Conservation (phyloP, 2,329 filamentous ascomycete genomes). For the Neoscytalidium dimidiatum region DNA sequence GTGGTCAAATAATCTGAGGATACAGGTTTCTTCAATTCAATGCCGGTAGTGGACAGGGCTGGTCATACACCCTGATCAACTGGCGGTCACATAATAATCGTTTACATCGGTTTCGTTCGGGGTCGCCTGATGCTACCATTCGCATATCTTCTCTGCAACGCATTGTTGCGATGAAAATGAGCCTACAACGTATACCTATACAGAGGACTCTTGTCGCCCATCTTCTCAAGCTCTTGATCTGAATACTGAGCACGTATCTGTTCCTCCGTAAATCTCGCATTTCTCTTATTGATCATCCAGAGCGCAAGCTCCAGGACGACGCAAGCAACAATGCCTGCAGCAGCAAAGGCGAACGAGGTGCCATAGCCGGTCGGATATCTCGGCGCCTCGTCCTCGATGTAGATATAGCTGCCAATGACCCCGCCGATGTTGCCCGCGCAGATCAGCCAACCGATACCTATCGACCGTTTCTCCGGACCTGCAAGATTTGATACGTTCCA, state of each 20-base stretch:
- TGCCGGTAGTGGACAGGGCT: no score
- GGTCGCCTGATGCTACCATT: no score
- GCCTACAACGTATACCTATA: conserved; percentile 36
- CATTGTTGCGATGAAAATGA: no score
- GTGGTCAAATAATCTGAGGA: no score
- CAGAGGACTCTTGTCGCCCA: conserved; percentile 42
- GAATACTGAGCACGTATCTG: conserved; percentile 37
- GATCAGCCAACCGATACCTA: conserved; percentile 34
- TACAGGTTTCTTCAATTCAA: no score
- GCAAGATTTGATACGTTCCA: conserved; percentile 35
- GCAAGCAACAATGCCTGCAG: conserved; percentile 27
- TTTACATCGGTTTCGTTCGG: no score
- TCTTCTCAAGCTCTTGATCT: conserved; percentile 36
- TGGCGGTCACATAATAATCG: no score
- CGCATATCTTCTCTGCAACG: no score
- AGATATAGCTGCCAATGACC: conserved; percentile 37
- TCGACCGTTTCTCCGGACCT: conserved; percentile 32
- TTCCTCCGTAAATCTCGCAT: conserved; percentile 36
- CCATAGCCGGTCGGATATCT: conserved; percentile 40
- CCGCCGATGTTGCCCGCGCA: conserved; percentile 33
- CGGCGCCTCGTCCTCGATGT: conserved; percentile 37
- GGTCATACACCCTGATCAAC: no score
- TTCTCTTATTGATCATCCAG: conserved; percentile 36
- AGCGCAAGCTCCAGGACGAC: conserved; percentile 32
- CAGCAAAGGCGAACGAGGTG: conserved; percentile 31